A percentile compares a stretch with the other conserved stretches of the same genome.
Conservation (phyloP, 2,329 filamentous ascomycete genomes). For the Diaporthe vaccinii region DNA sequence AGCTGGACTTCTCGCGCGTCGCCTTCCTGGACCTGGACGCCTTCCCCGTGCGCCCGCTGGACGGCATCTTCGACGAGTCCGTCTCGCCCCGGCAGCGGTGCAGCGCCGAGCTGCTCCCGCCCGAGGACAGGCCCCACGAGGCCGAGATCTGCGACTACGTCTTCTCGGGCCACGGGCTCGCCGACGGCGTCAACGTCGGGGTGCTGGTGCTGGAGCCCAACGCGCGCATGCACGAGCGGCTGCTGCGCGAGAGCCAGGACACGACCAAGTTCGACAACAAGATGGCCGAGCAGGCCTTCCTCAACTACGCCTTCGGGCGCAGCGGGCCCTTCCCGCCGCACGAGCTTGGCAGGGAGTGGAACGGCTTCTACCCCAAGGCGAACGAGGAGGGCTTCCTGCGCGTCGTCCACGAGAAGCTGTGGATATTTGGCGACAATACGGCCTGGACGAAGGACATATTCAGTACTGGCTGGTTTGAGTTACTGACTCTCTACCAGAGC, state of each 20-base stretch:
- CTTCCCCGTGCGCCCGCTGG: slow-evolving; percentile 36
- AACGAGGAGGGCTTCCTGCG: slow-evolving; percentile 30
- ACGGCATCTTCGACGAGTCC: slow-evolving; percentile 31
- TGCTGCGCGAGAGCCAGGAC: slow-evolving; percentile 38
- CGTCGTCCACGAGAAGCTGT: slow-evolving; percentile 40
- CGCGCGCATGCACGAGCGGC: slow-evolving; percentile 36
- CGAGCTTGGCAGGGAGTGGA: slow-evolving; percentile 36
- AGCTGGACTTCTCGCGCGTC: slow-evolving; percentile 35
- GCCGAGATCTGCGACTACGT: slow-evolving; percentile 38
- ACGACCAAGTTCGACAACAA: slow-evolving; percentile 40
- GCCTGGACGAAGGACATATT: slow-evolving; percentile 37
- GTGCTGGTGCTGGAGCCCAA: slow-evolving; percentile 40
- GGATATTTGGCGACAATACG: slow-evolving; percentile 28
- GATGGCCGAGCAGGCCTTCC: slow-evolving; percentile 40
- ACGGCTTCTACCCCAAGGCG: slow-evolving; percentile 36
- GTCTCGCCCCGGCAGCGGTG: slow-evolving; percentile 37
- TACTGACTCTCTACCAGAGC: slow-evolving; percentile 38
- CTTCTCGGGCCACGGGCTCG: slow-evolving; percentile 32
- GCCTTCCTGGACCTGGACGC: slow-evolving; percentile 39
- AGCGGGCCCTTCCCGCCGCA: slow-evolving; percentile 27
- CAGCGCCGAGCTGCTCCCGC: slow-evolving; percentile 29
- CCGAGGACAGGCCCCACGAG: slow-evolving; percentile 33
- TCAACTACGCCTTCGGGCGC: slow-evolving; percentile 34
- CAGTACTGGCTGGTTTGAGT: slow-evolving; percentile 33
- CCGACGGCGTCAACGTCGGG: slow-evolving; percentile 35